A percentile compares a stretch with the other conserved stretches of the same genome.
Conservation (phyloP, 345 rosid genomes). For the Clarkia xantiana region DNA sequence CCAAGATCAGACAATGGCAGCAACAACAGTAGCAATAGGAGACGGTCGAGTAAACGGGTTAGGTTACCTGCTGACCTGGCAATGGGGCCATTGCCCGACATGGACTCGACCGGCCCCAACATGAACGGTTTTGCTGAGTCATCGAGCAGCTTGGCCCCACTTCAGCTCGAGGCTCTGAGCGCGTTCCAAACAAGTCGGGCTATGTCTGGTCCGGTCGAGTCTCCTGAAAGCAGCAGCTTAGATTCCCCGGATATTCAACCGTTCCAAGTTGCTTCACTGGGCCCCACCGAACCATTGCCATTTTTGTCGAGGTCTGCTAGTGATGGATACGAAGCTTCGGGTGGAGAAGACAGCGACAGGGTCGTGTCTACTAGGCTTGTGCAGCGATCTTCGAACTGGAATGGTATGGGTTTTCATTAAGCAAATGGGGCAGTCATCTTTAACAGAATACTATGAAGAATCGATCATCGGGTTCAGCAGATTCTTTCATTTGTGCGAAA, state of each 20-base stretch:
- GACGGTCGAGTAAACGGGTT: conserved; percentile 54
- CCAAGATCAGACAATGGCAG: conserved; percentile 36
- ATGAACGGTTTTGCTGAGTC: conserved; percentile 37
- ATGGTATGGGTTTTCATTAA: conserved; percentile 16
- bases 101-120: conserved; percentile 19
- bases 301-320: conserved; percentile 69
- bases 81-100: conserved; percentile 39
- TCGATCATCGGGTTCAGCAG: not conserved
- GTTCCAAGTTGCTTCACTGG: conserved; percentile 62
- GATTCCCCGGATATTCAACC: conserved; percentile 93
- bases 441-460: conserved; percentile 26
- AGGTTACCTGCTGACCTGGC: conserved; percentile 67
- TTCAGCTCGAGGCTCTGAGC: conserved; percentile 83
- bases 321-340: conserved; percentile 93
- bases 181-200: conserved; percentile 88
- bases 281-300: conserved; percentile 71
- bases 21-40: conserved; percentile 16
- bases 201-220: conserved; percentile 68
- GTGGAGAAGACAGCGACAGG: conserved; percentile 94
- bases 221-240: conserved; percentile 97
- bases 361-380: conserved; percentile 54
- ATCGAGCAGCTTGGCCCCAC: conserved; percentile 71
- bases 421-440: conserved; percentile 29
- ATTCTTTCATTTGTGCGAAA: conserved; percentile 9
- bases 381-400: conserved; percentile 57